Evolutionary conservation across 179 eudicot species (phyloP), one percentile per base, ranked within the genome.

Genomic region (Spinacia oleracea): DNA sequence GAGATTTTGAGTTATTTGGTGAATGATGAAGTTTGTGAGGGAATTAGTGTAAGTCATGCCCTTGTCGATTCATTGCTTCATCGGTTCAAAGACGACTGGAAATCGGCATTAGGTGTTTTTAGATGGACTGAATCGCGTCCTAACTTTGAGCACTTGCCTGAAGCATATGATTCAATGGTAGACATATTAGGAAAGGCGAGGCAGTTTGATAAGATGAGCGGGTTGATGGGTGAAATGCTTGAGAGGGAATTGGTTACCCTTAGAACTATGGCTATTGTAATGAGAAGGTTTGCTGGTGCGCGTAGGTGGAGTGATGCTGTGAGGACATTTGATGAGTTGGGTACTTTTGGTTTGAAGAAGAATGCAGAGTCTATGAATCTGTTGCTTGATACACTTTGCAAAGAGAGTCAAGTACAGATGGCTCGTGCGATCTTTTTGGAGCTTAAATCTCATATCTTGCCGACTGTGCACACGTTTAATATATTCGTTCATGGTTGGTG

Each of bases 401-500:
- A 93, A 86, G 99, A 92, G 86, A 81, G 85, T 12, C 90, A 82
- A 73, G 98, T 93, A 25, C 94, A 90, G 83, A 83, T 82, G 77
- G 98, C 99, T 7, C 97, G 98, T 72, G 85, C 53, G 21, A 79
- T 96, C 63, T 96, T 89, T 82, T 73, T 89, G 85, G 88, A 92
- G 78, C 91, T 92, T 59, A 96, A 88, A 45, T 70, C 93, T 18
- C 85, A 89, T 62, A 92, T 96, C 15, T 70, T 85, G 6, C 98
- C 98, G 18, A 89, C 80, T 82, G 90, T 89, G 38, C 81, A 89
- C 84, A 90, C 97, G 6, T 96, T 85, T 78, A 96, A 86, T 74
- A 96, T 96, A n/a, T 92, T 96, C 77, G 85, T 96, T 48, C 88
- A 89, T 75, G 99, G 99, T 56, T 96, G 99, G 99, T 93, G 98